Conservation (phyloP, 305 asterid genomes). For the Andrographis paniculata region DNA sequence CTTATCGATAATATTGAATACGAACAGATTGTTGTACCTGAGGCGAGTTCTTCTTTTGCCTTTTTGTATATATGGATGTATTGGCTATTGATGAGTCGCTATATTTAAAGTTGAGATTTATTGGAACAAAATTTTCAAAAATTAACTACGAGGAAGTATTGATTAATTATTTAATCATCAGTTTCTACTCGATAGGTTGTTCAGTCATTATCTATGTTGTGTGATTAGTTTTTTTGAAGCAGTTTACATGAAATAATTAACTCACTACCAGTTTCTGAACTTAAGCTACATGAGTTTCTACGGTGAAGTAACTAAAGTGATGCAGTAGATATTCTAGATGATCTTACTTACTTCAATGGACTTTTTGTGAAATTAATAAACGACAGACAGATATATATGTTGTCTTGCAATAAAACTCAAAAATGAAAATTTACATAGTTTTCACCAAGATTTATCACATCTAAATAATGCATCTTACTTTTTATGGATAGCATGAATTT, state of each 20-base stretch:
- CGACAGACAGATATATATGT: neutral
- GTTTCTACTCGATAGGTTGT: too few relatives aligned
- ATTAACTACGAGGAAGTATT: too few relatives aligned
- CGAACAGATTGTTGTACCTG: slow-evolving; percentile 80
- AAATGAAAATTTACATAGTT: neutral
- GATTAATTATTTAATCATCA: too few relatives aligned
- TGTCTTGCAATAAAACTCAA: neutral
- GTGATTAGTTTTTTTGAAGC: slow-evolving; percentile 5
- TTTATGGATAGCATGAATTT: neutral
- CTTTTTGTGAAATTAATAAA: neutral
- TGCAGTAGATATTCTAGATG: neutral
- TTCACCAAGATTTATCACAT: too few relatives aligned
- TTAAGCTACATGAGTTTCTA: neutral
- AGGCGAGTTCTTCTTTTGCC: slow-evolving; percentile 31
- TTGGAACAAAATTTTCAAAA: too few relatives aligned
- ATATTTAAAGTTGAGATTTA: too few relatives aligned
- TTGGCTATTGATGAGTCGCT: neutral
- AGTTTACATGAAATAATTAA: slow-evolving; percentile 11
- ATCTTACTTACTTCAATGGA: neutral
- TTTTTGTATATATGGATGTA: neutral
- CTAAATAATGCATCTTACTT: neutral
- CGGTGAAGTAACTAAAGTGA: neutral
- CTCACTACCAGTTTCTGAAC: slow-evolving; percentile 5
- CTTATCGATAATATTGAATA: slow-evolving; percentile 70
- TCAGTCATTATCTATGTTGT: too few relatives aligned